Base-by-base conservation (phyloP, 2,329 filamentous ascomycete genomes). In the Annulohypoxylon truncatum region DNA sequence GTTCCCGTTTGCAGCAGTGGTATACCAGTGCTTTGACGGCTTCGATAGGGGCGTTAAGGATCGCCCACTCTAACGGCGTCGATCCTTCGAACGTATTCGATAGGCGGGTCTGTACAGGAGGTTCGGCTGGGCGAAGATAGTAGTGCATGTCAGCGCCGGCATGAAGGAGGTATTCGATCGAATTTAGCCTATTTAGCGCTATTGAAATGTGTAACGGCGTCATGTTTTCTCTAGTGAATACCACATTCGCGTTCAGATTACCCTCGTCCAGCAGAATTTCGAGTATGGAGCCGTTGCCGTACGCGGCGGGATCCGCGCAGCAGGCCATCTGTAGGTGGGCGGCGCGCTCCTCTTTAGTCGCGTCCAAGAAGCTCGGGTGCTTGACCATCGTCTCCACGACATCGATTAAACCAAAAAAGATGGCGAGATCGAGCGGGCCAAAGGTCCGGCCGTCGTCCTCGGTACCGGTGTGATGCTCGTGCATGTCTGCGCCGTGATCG, bases 31-130 rank as follows among this genome's bases (percentile, higher is more conserved):
- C 10, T 12, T 33, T 8, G 15, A 69, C 38, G 3, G 59, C 28
- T 4, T 15, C 13, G 6, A 64, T 1, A 8, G 65, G 48, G n/a
- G 61, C 60, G 28, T 48, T 59, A 7, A 54, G 38, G 24, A 73
- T 72, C 6, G 71, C 71, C 60, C 66, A 73, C 44, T 58, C 66
- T 7, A 73, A 50, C 22, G 71, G 69, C 10, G 69, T 71, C 20
- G 63, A 64, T 26, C 66, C 62, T 22, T 64, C 62, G 10, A 70
- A 44, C 22, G 51, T 9, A 22, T 50, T 38, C 29, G 8, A 10
- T 9, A 22, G 9, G n/a, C 24, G 12, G 38, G 2, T 8, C 12
- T 3, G 38, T n/a, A 15, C 12, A 12, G 29, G 15, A 15, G 38
- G 13, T 10, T 54, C 40, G 13, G 22, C 42, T 12, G 24, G 28